Percentiles rank a stretch among this genome's conserved stretches.
Evolutionary conservation across 2,329 filamentous ascomycete genomes (phyloP).

Genomic region (Ceratocystis alfenasii): DNA sequence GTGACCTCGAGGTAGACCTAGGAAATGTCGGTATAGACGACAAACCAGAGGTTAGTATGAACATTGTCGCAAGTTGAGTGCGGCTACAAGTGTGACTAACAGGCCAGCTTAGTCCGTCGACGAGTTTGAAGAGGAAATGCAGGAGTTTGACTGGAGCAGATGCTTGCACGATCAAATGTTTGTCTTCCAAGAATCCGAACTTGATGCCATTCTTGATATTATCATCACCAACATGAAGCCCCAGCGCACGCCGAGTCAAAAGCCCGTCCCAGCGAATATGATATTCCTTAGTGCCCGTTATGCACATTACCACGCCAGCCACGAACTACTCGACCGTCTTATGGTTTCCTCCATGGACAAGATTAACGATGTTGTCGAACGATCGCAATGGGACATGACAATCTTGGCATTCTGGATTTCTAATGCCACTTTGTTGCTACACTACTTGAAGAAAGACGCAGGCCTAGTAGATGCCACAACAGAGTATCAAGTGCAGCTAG

Average conservation of each 20-base stretch:
- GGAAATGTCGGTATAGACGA: slow-evolving; percentile 95
- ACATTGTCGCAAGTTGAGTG: not conserved
- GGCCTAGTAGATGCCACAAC: slow-evolving; percentile 69
- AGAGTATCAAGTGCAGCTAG: slow-evolving; percentile 84
- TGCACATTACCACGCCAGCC: slow-evolving; percentile 88
- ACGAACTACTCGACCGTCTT: slow-evolving; percentile 68
- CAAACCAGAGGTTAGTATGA: slow-evolving; percentile 62
- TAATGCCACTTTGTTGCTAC: slow-evolving; percentile 85
- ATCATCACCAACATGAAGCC: slow-evolving; percentile 98
- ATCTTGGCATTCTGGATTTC: slow-evolving; percentile 98
- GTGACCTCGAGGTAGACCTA: slow-evolving; percentile 90
- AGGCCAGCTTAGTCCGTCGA: slow-evolving; percentile 44
- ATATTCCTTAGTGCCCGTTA: slow-evolving; percentile 92
- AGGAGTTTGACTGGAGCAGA: slow-evolving; percentile 90
- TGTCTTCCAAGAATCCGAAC: slow-evolving; percentile 89
- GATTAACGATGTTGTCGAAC: slow-evolving; percentile 94
- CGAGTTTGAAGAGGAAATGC: slow-evolving; percentile 67
- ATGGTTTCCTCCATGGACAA: slow-evolving; percentile 83
- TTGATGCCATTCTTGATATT: slow-evolving; percentile 84
- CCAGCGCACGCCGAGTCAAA: slow-evolving; percentile 89
- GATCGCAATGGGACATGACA: slow-evolving; percentile 98
- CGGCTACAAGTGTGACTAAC: not conserved
- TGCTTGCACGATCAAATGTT: slow-evolving; percentile 99
- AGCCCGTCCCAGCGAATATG: slow-evolving; percentile 93
- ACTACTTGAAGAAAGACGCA: slow-evolving; percentile 90